Evolutionary conservation across 441 rosid genomes (phyloP).

Genomic region (Gossypium aridum): DNA sequence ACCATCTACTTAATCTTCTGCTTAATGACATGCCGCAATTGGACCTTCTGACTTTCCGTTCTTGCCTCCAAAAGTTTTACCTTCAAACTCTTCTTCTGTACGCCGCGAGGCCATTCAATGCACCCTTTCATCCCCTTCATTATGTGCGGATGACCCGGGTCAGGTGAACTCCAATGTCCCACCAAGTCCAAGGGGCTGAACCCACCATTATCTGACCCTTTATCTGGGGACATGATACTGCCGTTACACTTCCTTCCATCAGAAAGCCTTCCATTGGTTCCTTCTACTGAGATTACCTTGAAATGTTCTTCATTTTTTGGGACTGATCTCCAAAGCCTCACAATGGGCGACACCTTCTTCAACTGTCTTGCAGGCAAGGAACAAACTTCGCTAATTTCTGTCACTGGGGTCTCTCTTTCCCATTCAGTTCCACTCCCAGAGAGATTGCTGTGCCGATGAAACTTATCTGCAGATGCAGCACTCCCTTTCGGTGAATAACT

Average conservation of each 20-base stretch:
- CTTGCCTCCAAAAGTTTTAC: constrained; percentile 87
- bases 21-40: constrained; percentile 76
- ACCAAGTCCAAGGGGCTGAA: constrained; percentile 48
- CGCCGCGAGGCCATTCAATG: constrained; percentile 91
- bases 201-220: constrained; percentile 50
- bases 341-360: constrained; percentile 67
- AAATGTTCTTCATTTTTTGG: constrained; percentile 44
- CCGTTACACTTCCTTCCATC: constrained; percentile 60
- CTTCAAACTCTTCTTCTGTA: constrained; percentile 75
- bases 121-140: constrained; percentile 85
- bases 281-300: constrained; percentile 27
- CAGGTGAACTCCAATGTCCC: constrained; percentile 84
- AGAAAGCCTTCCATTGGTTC: constrained; percentile 22
- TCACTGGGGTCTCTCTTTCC: constrained; percentile 40
- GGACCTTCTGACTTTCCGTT: constrained; percentile 78
- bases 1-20: constrained; percentile 49
- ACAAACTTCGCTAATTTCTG: constrained; percentile 66
- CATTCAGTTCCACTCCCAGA: constrained; percentile 33
- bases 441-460: constrained; percentile 38
- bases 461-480: constrained; percentile 52
- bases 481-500: constrained; percentile 77
- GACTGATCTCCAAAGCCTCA: constrained; percentile 70
- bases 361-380: constrained; percentile 41
- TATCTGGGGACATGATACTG: constrained; percentile 44
- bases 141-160: constrained; percentile 40